A percentile compares a stretch with the other conserved stretches of the same genome.
Evolutionary conservation across 768 basidiomycete genomes (phyloP).

Genomic region (Suillus luteus): DNA sequence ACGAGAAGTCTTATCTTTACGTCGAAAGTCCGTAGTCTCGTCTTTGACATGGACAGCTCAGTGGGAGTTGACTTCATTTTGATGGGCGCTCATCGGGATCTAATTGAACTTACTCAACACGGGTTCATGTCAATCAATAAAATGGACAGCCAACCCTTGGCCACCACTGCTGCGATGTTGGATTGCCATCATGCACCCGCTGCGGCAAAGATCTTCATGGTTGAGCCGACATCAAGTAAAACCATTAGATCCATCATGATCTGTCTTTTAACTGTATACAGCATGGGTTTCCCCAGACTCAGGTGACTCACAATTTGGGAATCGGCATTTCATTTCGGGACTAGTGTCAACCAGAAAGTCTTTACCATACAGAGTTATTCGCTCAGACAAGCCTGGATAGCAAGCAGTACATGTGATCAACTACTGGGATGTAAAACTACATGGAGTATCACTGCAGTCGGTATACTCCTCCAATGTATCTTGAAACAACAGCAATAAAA

Average conservation of each 20-base stretch:
- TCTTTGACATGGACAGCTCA: too few relatives aligned
- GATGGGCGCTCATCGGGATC: not conserved
- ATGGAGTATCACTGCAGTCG: conserved; percentile 2
- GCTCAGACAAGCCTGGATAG: not conserved
- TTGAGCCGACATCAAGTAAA: not conserved
- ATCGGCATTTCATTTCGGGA: conserved; percentile 9
- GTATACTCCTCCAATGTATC: conserved; percentile 6
- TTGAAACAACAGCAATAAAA: conserved; percentile 38
- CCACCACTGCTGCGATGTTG: too few relatives aligned
- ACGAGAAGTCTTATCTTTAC: conserved; percentile 1
- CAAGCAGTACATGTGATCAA: not conserved
- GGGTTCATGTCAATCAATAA: too few relatives aligned
- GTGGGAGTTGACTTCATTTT: not conserved
- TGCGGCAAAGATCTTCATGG: not conserved
- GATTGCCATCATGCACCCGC: not conserved
- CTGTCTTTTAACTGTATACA: not conserved
- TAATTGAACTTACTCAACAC: not conserved
- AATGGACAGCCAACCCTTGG: too few relatives aligned
- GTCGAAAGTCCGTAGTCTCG: not conserved
- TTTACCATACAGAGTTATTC: too few relatives aligned
- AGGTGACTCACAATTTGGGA: not conserved
- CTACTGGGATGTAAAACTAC: conserved; percentile 4
- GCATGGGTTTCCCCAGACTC: conserved; percentile 2
- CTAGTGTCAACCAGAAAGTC: not conserved
- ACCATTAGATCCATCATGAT: not conserved